Evolutionary conservation across 805 yeast genomes (phyloP), one percentile per base, ranked within the genome.

Genomic region (Cyberlindnera petersonii): DNA sequence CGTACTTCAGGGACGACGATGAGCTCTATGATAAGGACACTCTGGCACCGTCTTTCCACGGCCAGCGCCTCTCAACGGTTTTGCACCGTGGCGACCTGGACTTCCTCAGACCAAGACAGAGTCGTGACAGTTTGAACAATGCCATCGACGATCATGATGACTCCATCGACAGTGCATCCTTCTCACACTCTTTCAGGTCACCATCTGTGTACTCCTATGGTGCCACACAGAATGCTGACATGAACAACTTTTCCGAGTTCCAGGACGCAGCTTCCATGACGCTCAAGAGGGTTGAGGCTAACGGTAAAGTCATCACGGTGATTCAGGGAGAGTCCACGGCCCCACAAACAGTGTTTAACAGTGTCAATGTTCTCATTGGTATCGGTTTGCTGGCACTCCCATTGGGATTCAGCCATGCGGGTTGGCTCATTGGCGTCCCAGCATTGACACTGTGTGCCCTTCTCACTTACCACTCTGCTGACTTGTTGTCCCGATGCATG

Each of bases 291-390:
- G 75, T 85, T 17, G 93, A 85, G 55, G 82, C 79, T 40, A 79
- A 80, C 48, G 95, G 95, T 6, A 75, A 77, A 41, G 65, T 79
- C 4, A 72, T 82, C 29, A 81, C 89, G 3, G 77, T 84, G 43
- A 64, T 82, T 35, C 84, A 82, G 2, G 95, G 95, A 28, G 87
- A 83, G 58, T 84, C 95, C 4, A 85, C 93, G 0, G 80, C 77
- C 0, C 77, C 85, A 2, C 94, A 84, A 55, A 84, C 94, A 0
- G 64, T 82, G 8, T 82, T 84, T 66, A 85, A 85, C 53, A 76
- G 87, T 6, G 78, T 84, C 31, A 85, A 85, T 54, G 84, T 82
- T 1, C 65, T 85, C 17, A 77, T 85, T 47, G 94, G 93, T 1
- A 74, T 85, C 19, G 93, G 91, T 2, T 66, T 85, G 32, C 66